Percentiles rank a stretch among this genome's conserved stretches.
Evolutionary conservation across 768 basidiomycete species (phyloP).

Genomic region (Lentinula edodes): DNA sequence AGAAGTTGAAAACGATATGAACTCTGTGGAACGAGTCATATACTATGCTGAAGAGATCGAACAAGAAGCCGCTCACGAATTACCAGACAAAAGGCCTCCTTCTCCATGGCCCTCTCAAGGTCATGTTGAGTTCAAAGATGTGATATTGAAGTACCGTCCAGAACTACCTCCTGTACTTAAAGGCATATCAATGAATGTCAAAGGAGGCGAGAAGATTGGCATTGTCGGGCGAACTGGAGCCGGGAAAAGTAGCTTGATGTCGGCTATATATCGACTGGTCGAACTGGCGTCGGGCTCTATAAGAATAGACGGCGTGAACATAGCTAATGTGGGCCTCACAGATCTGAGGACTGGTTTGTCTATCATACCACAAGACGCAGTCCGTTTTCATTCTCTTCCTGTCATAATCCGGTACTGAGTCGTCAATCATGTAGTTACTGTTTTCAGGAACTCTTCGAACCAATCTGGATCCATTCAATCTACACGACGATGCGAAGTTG

Average conservation of each 20-base stretch:
- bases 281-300: constrained; percentile 76
- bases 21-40: constrained; percentile 80
- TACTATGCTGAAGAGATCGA: constrained; percentile 79
- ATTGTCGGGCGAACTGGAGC: constrained; percentile 57
- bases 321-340: constrained; percentile 71
- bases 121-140: constrained; percentile 64
- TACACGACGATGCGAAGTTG: constrained; percentile 72
- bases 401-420: background rate
- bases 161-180: constrained; percentile 88
- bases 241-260: constrained; percentile 88
- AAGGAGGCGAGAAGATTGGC: constrained; percentile 84
- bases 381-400: constrained; percentile 27
- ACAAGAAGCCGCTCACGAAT: constrained; percentile 71
- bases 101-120: constrained; percentile 74
- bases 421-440: constrained; percentile 1
- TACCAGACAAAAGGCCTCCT: constrained; percentile 54
- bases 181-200: constrained; percentile 66
- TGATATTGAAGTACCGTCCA: constrained; percentile 79
- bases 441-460: constrained; percentile 76
- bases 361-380: constrained; percentile 83
- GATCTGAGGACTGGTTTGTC: constrained; percentile 65
- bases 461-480: constrained; percentile 87
- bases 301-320: constrained; percentile 76
- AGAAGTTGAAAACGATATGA: constrained; percentile 93
- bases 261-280: constrained; percentile 80